Conservation (phyloP, 1,139 yeast genomes). For the Blastobotrys petasosporus region DNA sequence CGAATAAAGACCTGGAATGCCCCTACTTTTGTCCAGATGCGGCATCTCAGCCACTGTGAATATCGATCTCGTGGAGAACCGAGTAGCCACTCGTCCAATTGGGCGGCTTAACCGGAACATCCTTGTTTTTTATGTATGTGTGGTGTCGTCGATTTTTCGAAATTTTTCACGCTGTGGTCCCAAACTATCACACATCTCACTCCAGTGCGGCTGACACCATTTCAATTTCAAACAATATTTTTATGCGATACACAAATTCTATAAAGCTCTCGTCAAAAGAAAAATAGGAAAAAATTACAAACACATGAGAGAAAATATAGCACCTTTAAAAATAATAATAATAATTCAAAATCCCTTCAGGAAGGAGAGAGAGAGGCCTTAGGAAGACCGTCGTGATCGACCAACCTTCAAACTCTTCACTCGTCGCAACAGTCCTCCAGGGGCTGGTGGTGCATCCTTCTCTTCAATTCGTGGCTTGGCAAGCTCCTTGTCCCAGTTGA, state of each 20-base stretch:
- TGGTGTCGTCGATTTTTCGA: not conserved
- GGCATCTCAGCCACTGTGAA: conserved; percentile 32
- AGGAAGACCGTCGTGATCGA: conserved; percentile 16
- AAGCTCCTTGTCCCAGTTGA: conserved; percentile 4
- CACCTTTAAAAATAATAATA: not conserved
- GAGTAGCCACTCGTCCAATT: not conserved
- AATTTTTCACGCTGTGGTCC: not conserved
- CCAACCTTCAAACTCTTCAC: conserved; percentile 79
- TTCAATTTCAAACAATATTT: no score
- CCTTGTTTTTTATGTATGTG: no score
- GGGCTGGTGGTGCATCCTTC: conserved; percentile 11
- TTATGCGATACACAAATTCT: no score
- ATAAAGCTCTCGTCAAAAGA: not conserved
- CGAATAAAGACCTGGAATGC: conserved; percentile 69
- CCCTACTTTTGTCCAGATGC: conserved; percentile 36
- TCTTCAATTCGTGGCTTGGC: conserved; percentile 2
- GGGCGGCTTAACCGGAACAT: no score
- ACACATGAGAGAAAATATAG: not conserved
- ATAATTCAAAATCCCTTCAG: no score
- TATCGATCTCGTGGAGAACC: conserved; percentile 12
- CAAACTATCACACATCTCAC: no score
- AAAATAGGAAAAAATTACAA: not conserved
- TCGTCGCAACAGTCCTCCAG: conserved; percentile 59
- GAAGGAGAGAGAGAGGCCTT: no score
- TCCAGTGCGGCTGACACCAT: no score